Conservation (phyloP, 305 asterid species). For the Fraxinus baroniana region DNA sequence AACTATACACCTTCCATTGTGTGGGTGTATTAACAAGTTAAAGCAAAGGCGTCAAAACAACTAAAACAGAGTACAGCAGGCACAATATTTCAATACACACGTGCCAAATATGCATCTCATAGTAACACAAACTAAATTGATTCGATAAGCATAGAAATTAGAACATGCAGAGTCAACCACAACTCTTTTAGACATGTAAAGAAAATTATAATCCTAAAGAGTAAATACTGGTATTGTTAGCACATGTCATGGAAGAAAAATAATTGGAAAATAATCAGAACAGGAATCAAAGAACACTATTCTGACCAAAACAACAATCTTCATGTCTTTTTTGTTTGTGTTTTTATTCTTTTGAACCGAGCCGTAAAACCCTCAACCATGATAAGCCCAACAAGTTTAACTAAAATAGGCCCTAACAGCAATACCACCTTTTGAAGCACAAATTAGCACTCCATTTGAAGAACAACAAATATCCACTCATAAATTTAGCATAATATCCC, state of each 20-base stretch:
- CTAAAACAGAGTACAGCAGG: neutral
- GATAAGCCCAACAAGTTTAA: neutral
- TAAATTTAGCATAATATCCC: neutral
- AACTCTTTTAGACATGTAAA: neutral
- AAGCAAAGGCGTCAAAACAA: neutral
- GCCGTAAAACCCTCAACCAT: neutral
- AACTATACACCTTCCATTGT: neutral
- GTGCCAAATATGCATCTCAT: neutral
- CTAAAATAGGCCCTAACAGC: slow-evolving; percentile 3
- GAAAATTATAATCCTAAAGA: neutral
- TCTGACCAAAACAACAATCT: neutral
- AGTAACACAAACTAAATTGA: neutral
- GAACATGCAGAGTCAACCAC: neutral
- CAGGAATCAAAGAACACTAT: neutral
- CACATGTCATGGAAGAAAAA: neutral
- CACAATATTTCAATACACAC: neutral
- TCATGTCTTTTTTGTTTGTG: neutral
- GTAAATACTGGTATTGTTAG: neutral
- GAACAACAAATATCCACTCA: neutral
- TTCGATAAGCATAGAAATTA: neutral
- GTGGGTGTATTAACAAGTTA: neutral
- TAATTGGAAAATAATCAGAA: neutral
- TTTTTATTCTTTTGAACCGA: neutral
- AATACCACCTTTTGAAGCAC: neutral
- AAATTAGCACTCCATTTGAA: neutral